Percentiles rank a stretch among this genome's conserved stretches.
Conservation (phyloP, 2,329 filamentous ascomycete species). For the Aspergillus tamarii region DNA sequence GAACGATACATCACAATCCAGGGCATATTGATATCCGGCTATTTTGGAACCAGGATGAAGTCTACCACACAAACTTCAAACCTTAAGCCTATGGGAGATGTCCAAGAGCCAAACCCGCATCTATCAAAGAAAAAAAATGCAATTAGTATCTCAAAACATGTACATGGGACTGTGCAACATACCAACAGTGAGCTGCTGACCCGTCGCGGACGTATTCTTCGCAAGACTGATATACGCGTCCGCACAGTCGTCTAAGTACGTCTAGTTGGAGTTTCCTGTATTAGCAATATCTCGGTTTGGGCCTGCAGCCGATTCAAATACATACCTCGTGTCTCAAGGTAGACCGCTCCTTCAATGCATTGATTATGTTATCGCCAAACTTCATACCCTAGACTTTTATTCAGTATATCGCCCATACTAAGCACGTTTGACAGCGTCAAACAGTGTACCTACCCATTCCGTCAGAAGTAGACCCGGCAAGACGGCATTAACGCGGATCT, state of each 20-base stretch:
- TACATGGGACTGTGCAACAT: not conserved
- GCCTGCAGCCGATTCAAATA: too few species aligned
- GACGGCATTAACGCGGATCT: conserved; percentile 67
- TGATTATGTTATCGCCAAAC: not conserved
- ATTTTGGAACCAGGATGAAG: not conserved
- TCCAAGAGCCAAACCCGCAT: conserved; percentile 1
- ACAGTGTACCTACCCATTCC: conserved; percentile 59
- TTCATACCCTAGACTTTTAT: not conserved
- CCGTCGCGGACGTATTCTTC: conserved; percentile 1
- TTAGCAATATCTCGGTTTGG: not conserved
- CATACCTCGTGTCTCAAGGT: conserved; percentile 2
- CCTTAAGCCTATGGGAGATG: not conserved
- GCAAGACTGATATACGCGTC: conserved; percentile 1
- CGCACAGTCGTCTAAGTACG: conserved; percentile 2
- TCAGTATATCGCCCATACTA: not conserved
- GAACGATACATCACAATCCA: not conserved
- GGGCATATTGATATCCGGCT: not conserved
- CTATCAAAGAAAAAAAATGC: not conserved
- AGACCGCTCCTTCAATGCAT: not conserved
- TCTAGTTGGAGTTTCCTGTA: not conserved
- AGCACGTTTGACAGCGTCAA: not conserved
- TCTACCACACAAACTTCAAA: not conserved
- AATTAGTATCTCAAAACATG: not conserved
- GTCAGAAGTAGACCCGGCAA: conserved; percentile 67
- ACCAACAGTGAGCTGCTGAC: conserved; percentile 5